These are phyloP conservation scores for Lactuca sativa DNA, from an alignment of 129 eudicot species.

Conservation along the genomic window DNA sequence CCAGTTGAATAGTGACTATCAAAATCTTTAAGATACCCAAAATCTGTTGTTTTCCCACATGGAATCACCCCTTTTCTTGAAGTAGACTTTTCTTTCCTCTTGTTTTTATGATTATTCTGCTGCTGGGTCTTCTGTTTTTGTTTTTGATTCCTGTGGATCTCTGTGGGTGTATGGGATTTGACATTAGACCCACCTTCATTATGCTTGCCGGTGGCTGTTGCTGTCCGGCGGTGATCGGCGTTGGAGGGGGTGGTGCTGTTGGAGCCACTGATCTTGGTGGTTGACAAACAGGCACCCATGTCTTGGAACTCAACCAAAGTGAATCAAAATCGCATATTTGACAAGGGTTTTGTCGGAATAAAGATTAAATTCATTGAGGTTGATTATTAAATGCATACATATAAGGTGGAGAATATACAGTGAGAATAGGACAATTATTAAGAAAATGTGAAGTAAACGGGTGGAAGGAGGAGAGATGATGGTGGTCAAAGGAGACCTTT, in stretches of 20 bases:
- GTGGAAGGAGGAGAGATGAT: slow-evolving; percentile 20
- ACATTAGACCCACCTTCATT: slow-evolving; percentile 20
- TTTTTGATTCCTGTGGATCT: slow-evolving; percentile 9
- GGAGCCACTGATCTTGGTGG: slow-evolving; percentile 38
- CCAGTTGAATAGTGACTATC: slow-evolving; percentile 66
- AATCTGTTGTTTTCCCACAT: slow-evolving; percentile 84
- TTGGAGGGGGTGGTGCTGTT: slow-evolving; percentile 37
- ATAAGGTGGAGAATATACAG: neutral
- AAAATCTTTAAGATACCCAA: slow-evolving; percentile 86
- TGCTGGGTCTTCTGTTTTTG: slow-evolving; percentile 13
- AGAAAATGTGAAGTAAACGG: slow-evolving; percentile 21
- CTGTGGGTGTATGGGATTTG: slow-evolving; percentile 8
- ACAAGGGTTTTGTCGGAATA: slow-evolving; percentile 9
- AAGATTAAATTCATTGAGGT: neutral
- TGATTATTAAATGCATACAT: slow-evolving; percentile 4
- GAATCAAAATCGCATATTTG: slow-evolving; percentile 17
- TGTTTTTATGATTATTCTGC: neutral
- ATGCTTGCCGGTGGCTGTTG: slow-evolving; percentile 15
- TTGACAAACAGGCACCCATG: slow-evolving; percentile 42
- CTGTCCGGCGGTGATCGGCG: slow-evolving; percentile 22
- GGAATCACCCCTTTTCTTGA: slow-evolving; percentile 46
- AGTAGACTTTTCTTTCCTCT: slow-evolving; percentile 10
- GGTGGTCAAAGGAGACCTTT: slow-evolving; percentile 16
- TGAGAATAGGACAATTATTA: slow-evolving; percentile 11
- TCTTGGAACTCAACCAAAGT: slow-evolving; percentile 14